Evolutionary conservation across 768 basidiomycete genomes (phyloP).

Genomic region (Strobilomyces echinocephalus): DNA sequence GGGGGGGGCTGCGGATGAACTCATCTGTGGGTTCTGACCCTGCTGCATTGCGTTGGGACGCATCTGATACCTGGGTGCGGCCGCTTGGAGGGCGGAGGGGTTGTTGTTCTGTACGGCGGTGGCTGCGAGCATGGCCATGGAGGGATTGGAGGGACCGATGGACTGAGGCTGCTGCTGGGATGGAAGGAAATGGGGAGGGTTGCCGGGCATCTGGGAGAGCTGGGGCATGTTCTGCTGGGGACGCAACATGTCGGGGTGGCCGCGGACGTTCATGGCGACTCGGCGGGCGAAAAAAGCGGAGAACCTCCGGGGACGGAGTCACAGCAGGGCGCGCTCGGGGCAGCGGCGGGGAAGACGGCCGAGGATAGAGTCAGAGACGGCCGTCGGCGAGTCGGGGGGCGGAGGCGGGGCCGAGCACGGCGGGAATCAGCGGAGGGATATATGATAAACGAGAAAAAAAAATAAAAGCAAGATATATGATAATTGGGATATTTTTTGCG

Average conservation of each 20-base stretch:
- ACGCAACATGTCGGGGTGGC: conserved; percentile 42
- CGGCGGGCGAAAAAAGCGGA: conserved; percentile 4
- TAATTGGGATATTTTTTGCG: conserved; percentile 25
- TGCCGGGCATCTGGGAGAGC: conserved; percentile 36
- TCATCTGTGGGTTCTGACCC: conserved; percentile 34
- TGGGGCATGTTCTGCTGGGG: conserved; percentile 37
- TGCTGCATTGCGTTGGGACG: conserved; percentile 37
- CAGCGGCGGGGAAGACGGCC: conserved; percentile 1
- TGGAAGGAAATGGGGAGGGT: conserved; percentile 32
- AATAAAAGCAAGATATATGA: conserved; percentile 28
- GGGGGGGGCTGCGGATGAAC: conserved; percentile 25
- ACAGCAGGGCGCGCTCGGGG: conserved; percentile 3
- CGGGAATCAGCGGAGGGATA: conserved; percentile 3
- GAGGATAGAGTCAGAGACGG: not conserved
- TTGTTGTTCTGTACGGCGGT: conserved; percentile 23
- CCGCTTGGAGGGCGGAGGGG: conserved; percentile 21
- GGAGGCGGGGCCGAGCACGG: not conserved
- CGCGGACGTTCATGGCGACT: conserved; percentile 46
- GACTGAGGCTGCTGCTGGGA: conserved; percentile 35
- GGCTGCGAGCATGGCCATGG: conserved; percentile 37
- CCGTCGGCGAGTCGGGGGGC: not conserved
- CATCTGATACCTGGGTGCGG: conserved; percentile 28
- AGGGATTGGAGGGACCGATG: conserved; percentile 29
- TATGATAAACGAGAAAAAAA: conserved; percentile 9
- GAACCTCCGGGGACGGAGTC: not conserved